phyloP scores from a whole-genome alignment of 2,329 filamentous ascomycete genomes.

The Diaporthe velutina region DNA sequence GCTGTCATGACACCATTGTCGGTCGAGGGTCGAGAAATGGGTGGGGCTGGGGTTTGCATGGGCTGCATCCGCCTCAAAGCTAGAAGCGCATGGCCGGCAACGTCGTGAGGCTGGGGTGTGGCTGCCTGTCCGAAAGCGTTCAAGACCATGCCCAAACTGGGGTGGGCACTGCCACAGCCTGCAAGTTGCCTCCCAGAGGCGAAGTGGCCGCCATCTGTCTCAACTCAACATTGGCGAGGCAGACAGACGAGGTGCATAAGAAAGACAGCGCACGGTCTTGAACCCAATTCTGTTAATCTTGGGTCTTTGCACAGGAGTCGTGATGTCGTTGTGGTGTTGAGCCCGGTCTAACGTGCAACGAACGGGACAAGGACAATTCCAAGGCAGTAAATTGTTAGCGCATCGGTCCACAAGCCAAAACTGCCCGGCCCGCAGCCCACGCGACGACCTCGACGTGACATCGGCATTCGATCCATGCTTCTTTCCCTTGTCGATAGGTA shows the following conservation, averaged over 20 bases:
- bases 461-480: neutral
- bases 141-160: neutral
- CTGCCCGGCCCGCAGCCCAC: neutral
- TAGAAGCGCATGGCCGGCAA: slow-evolving; percentile 5
- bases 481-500: neutral
- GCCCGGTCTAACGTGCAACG: neutral
- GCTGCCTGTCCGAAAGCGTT: slow-evolving; percentile 13
- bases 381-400: slow-evolving; percentile 10
- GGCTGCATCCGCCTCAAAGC: neutral
- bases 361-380: neutral
- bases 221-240: neutral
- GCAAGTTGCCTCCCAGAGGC: slow-evolving; percentile 14
- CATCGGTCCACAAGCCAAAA: neutral
- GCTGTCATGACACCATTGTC: slow-evolving; percentile 33
- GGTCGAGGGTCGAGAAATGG: slow-evolving; percentile 30
- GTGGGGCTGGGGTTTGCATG: slow-evolving; percentile 32
- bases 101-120: slow-evolving; percentile 37
- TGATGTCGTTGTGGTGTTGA: slow-evolving; percentile 3
- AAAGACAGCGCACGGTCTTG: neutral
- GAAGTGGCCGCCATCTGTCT: slow-evolving; percentile 4
- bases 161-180: neutral
- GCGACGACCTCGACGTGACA: neutral
- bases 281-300: neutral
- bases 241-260: neutral
- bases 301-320: neutral